A percentile compares a stretch with the other conserved stretches of the same genome.
These are phyloP conservation scores for Phyllosticta paracitricarpa DNA, from an alignment of 2,329 filamentous ascomycete genomes.

Conservation along the genomic window DNA sequence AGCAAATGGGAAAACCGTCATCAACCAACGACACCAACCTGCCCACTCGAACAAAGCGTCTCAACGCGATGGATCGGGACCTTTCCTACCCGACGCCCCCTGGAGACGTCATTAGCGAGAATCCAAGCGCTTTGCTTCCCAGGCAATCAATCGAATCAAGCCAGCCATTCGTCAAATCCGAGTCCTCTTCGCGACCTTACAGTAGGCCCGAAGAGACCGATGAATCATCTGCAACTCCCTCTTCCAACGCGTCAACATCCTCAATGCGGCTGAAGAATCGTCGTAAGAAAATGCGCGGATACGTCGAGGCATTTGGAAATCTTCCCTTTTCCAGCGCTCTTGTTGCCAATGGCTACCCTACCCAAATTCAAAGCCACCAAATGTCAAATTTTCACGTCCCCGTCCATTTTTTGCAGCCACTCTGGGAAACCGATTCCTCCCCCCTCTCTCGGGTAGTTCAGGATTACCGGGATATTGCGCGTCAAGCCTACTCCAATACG, in stretches of 20 bases:
- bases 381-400: conserved; percentile 8
- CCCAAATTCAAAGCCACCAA: conserved; percentile 2
- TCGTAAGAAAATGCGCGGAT: neutral
- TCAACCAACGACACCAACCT: neutral
- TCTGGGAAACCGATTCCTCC: conserved; percentile 1
- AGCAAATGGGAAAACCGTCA: neutral
- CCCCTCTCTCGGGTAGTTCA: conserved; percentile 5
- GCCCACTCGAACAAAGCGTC: neutral
- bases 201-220: neutral
- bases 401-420: conserved; percentile 7
- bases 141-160: neutral
- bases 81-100: conserved; percentile 3
- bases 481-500: neutral
- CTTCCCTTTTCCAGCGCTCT: conserved; percentile 6
- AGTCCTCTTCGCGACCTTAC: neutral
- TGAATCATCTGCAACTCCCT: neutral
- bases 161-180: neutral
- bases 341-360: conserved; percentile 1
- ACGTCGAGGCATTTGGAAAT: conserved; percentile 4
- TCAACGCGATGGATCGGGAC: neutral
- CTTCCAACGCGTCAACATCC: neutral
- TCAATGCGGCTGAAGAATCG: neutral
- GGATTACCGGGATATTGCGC: conserved; percentile 5
- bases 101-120: neutral
- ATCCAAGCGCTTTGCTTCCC: neutral